Evolutionary conservation across 768 basidiomycete genomes (phyloP), one percentile per base, ranked within the genome.

Genomic region (Suillus subluteus): DNA sequence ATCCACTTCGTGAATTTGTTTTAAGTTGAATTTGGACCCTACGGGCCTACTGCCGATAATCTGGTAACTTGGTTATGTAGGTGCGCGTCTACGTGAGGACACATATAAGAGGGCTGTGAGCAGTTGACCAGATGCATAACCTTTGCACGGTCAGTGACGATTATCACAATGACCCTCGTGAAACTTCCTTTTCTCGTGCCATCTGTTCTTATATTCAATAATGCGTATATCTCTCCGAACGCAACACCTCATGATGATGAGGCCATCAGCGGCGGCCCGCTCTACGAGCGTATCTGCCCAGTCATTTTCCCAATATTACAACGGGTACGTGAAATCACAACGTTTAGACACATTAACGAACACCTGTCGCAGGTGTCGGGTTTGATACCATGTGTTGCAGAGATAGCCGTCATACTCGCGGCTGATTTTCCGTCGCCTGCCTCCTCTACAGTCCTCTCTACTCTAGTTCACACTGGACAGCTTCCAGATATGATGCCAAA

Each of bases 371-470:
- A 75, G 75, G 40, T 74, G 21, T 71, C 76, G 6, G 75, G 69
- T 1, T 77, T 75, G 40, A 67, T 76, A 18, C 74, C 75, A 5
- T 77, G 76, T 58, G 38, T 76, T 23, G 75, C 76, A 23, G 76
- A 78, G 54, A 46, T 68, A 26, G 67, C 30, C 18, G 75, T 76
- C 26, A 9, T 69, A 6, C 66, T 76, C 12, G 71, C 75, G 11
- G 43, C 46, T 46, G 35, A 65, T 26, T 65, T 44, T 12, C 73
- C 76, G 9, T 74, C 68, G 6, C 1, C 46, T 1, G 1, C 68
- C 26, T 74, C 76, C n/a, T 69, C 76, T 58, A 4, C 30, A 13
- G 37, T 76, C 4, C 69, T 78, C 59, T 63, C 74, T 9, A 63
- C 12, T 15, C 23, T 76, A 16, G 67, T 73, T 5, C 71, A 65